These are phyloP conservation scores for Areca catechu DNA, from an alignment of 176 grass and related monocot species.

Conservation along the genomic window DNA sequence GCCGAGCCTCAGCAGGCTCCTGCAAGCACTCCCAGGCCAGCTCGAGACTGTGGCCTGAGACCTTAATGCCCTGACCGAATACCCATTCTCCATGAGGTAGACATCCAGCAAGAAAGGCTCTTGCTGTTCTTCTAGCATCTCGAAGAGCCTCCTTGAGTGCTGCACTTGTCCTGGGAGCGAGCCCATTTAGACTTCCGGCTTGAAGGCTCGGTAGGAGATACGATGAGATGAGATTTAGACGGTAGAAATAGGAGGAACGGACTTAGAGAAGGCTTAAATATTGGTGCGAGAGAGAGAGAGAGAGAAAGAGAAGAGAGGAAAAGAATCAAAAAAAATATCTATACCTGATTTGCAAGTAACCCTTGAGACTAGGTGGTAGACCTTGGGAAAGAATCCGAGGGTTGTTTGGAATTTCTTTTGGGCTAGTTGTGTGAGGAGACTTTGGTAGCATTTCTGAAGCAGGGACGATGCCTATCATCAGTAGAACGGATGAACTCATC, in stretches of 20 bases:
- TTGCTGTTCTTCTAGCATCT: slow-evolving; percentile 91
- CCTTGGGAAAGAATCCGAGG: slow-evolving; percentile 5
- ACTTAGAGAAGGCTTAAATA: background rate
- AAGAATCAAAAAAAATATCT: slow-evolving; percentile 18
- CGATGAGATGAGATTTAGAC: no score
- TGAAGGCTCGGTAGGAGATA: no score
- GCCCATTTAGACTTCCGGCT: background rate
- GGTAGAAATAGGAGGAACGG: no score
- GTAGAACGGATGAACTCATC: no score
- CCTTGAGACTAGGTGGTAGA: background rate
- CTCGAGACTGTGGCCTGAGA: slow-evolving; percentile 3
- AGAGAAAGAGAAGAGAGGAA: slow-evolving; percentile 11
- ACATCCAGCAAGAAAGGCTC: slow-evolving; percentile 86
- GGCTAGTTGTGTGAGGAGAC: background rate
- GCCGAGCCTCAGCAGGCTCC: slow-evolving; percentile 46
- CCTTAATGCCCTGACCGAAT: slow-evolving; percentile 18
- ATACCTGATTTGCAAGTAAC: slow-evolving; percentile 5
- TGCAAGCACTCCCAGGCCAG: slow-evolving; percentile 39
- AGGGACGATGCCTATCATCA: no score
- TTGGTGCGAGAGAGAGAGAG: no score
- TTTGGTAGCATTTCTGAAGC: no score
- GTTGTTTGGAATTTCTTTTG: background rate
- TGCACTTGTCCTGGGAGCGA: slow-evolving; percentile 27
- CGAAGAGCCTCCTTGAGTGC: slow-evolving; percentile 66
- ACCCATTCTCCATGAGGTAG: slow-evolving; percentile 37